These are phyloP conservation scores for Paecilomyces sp. DNA, from an alignment of 2,329 filamentous ascomycete genomes.

Conservation along the genomic window DNA sequence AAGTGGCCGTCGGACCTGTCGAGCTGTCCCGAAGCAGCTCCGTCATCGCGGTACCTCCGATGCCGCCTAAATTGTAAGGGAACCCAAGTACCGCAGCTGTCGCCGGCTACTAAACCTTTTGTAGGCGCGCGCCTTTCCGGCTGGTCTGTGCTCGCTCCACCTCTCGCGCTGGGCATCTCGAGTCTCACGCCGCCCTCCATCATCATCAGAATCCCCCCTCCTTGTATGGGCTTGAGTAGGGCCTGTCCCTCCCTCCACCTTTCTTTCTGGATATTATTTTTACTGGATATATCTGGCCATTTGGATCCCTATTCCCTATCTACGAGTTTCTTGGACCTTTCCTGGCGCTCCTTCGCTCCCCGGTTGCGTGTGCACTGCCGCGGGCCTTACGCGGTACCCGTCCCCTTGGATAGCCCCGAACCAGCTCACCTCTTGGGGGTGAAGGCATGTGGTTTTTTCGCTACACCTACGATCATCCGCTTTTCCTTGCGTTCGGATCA, in stretches of 20 bases:
- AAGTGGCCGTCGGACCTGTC: background rate
- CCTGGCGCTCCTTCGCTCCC: background rate
- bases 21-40: slow-evolving; percentile 11
- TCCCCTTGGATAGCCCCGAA: slow-evolving; percentile 8
- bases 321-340: background rate
- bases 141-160: slow-evolving; percentile 16
- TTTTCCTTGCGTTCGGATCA: slow-evolving; percentile 24
- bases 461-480: slow-evolving; percentile 17
- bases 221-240: background rate
- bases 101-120: background rate
- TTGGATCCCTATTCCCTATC: background rate
- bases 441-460: slow-evolving; percentile 33
- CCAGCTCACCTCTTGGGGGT: slow-evolving; percentile 9
- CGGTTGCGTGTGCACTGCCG: background rate
- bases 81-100: background rate
- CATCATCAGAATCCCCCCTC: slow-evolving; percentile 3
- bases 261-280: background rate
- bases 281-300: background rate
- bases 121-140: slow-evolving; percentile 1
- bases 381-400: background rate
- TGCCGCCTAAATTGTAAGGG: background rate
- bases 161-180: slow-evolving; percentile 9
- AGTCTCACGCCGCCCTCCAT: slow-evolving; percentile 17
- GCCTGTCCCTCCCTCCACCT: background rate
- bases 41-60: slow-evolving; percentile 11